Base-by-base conservation (phyloP, 306 rosid genomes). In the Medicago lupulina region DNA sequence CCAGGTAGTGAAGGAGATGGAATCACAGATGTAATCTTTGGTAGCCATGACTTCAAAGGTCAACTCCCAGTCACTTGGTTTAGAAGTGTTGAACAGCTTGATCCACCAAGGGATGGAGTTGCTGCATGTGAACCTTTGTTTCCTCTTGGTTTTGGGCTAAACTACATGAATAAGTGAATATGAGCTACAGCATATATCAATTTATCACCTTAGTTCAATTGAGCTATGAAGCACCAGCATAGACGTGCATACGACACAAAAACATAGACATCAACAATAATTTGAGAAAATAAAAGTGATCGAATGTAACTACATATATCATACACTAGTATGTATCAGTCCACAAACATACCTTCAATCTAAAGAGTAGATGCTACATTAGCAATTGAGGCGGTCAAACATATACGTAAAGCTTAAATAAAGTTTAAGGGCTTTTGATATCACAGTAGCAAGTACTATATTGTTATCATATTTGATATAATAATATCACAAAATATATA, bases 1-100 rank as follows among this genome's bases (percentile, higher is more conserved):
- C 97, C 98, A 2, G 96, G 98, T 43, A 87, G 84, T 9, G 97
- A 94, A 90, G 98, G 88, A 38, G 80, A 77, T 2, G 98, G 97
- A 57, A 90, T 91, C 75, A 44, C 93, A 9, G 98, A 94, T 34
- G 92, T 91, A 63, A 67, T 94, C 64, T 94, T 90, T 40, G 97
- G 98, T 36, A 88, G 81, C 74, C 77, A 86, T 54, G 91, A 91
- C 81, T 91, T 90, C 59, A 71, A 76, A 68, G 97, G 98, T 18
- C 82, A 76, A 74, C 89, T 91, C 40, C 98, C 95, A 0, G 77
- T 91, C 51, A 88, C 97, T 71, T 94, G 97, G 98, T 87, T 90
- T 81, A 84, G 64, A 88, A 85, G 63, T 7, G 77, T 77, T 53
- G 69, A 85, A 40, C 87, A 94, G 64, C 84, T 85, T 75, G 88